Evolutionary conservation across 164 flowering plant genomes (phyloP).

Genomic region (Pachysandra terminalis): DNA sequence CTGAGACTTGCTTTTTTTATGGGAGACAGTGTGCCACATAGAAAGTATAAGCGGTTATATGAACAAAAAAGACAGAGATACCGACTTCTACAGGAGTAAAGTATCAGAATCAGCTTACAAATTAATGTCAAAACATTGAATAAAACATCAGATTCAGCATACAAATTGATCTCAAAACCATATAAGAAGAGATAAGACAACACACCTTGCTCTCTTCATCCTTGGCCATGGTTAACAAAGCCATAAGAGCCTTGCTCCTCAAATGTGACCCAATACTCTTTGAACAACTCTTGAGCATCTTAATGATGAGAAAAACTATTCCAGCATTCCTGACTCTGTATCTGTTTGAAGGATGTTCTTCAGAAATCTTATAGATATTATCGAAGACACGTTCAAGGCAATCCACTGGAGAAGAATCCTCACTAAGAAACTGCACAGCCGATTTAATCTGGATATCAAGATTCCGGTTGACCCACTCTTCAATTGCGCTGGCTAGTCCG

Average conservation of each 20-base stretch:
- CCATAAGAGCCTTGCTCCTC: slow-evolving; percentile 48
- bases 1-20: neutral
- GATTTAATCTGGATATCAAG: slow-evolving; percentile 40
- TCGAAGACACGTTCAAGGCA: slow-evolving; percentile 34
- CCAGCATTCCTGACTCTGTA: slow-evolving; percentile 49
- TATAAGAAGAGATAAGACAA: neutral
- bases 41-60: too few species aligned
- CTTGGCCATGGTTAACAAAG: slow-evolving; percentile 49
- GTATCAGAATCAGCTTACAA: neutral
- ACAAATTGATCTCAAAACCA: too few species aligned
- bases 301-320: slow-evolving; percentile 33
- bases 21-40: neutral
- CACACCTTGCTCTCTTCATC: slow-evolving; percentile 64
- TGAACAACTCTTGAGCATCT: slow-evolving; percentile 35
- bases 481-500: slow-evolving; percentile 57
- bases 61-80: neutral
- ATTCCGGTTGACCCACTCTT: slow-evolving; percentile 56
- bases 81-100: neutral
- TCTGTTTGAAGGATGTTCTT: slow-evolving; percentile 44
- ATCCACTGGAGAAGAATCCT: slow-evolving; percentile 33
- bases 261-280: slow-evolving; percentile 37
- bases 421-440: slow-evolving; percentile 30
- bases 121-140: neutral
- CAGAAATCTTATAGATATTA: slow-evolving; percentile 37
- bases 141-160: neutral